Evolutionary conservation across 2,329 filamentous ascomycete species (phyloP).

Genomic region (Hirsutella thompsonii): DNA sequence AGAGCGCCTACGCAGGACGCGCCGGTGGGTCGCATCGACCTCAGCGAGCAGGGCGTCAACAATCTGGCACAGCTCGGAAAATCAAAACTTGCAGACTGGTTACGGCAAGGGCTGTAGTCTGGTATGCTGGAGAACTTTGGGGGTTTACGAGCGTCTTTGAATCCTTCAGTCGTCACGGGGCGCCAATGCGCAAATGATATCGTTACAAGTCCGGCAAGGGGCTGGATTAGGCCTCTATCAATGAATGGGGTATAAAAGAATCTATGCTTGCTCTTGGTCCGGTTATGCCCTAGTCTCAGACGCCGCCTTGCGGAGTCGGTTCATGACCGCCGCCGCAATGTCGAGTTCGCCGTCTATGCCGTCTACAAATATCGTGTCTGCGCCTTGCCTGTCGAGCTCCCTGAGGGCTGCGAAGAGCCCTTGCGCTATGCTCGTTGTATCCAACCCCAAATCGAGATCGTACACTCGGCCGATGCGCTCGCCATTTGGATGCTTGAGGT

Average conservation of each 20-base stretch:
- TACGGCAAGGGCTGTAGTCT: slow-evolving; percentile 65
- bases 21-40: slow-evolving; percentile 84
- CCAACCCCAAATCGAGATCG: slow-evolving; percentile 61
- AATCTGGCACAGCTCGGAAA: slow-evolving; percentile 92
- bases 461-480: slow-evolving; percentile 32
- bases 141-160: background rate
- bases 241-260: slow-evolving; percentile 9
- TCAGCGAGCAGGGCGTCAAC: slow-evolving; percentile 89
- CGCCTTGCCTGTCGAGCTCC: slow-evolving; percentile 67
- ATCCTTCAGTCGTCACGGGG: background rate
- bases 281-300: slow-evolving; percentile 38
- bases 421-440: slow-evolving; percentile 65
- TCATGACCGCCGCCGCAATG: slow-evolving; percentile 79
- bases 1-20: slow-evolving; percentile 84
- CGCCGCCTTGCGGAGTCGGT: slow-evolving; percentile 67
- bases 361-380: slow-evolving; percentile 81
- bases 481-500: slow-evolving; percentile 20
- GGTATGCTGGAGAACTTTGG: background rate
- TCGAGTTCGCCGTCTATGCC: slow-evolving; percentile 70
- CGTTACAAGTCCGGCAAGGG: background rate
- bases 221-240: slow-evolving; percentile 4
- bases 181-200: background rate
- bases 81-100: slow-evolving; percentile 77
- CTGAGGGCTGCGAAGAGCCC: slow-evolving; percentile 79
- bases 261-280: background rate